Percentiles rank a stretch among this genome's conserved stretches.
Evolutionary conservation across 2,329 filamentous ascomycete species (phyloP).

Genomic region (Diplocarpon rosae): DNA sequence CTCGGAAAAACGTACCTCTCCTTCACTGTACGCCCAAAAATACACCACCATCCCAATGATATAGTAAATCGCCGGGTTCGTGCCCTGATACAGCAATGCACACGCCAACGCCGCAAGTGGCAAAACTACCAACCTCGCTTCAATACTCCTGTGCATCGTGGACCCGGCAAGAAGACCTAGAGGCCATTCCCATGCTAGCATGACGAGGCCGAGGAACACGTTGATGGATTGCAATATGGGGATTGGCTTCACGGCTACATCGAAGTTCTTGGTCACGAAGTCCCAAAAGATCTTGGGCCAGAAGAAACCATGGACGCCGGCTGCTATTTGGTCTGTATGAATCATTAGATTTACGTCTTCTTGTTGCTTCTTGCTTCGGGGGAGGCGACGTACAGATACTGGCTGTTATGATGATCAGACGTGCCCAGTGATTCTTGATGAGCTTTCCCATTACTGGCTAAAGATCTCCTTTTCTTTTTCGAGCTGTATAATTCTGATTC

Average conservation of each 20-base stretch:
- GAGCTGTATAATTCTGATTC: conserved; percentile 2
- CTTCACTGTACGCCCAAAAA: conserved; percentile 95
- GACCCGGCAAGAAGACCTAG: conserved; percentile 66
- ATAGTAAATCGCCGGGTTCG: conserved; percentile 88
- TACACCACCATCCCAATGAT: conserved; percentile 76
- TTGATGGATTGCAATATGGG: conserved; percentile 87
- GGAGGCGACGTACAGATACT: conserved; percentile 38
- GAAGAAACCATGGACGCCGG: conserved; percentile 80
- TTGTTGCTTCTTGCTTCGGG: not conserved
- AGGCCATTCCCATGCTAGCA: conserved; percentile 87
- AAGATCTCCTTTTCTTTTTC: conserved; percentile 11
- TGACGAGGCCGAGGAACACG: conserved; percentile 65
- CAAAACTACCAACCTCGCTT: conserved; percentile 70
- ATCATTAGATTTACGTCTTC: conserved; percentile 8
- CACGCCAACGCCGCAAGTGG: conserved; percentile 67
- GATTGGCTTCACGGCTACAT: conserved; percentile 75
- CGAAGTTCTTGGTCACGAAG: conserved; percentile 83
- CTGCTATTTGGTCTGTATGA: conserved; percentile 67
- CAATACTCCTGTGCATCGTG: conserved; percentile 74
- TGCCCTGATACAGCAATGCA: conserved; percentile 79
- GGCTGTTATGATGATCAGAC: conserved; percentile 82
- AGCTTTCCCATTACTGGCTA: conserved; percentile 64
- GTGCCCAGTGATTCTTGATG: conserved; percentile 99
- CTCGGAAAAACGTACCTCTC: conserved; percentile 62
- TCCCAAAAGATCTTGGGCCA: conserved; percentile 99